Conservation (phyloP, 2,329 filamentous ascomycete species). For the Colletotrichum chlorophyti region DNA sequence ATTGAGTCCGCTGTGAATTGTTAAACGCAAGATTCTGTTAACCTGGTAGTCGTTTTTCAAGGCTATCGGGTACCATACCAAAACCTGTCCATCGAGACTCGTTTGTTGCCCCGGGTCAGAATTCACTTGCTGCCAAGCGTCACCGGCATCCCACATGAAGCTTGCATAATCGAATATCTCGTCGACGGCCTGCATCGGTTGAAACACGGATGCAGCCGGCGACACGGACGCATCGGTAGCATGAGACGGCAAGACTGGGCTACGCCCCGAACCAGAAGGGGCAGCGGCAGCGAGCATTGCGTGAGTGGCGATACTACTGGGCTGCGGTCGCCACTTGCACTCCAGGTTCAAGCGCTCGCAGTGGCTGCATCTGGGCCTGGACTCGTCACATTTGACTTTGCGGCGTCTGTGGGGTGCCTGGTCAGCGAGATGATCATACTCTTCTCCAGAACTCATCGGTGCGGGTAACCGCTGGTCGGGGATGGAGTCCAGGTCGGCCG, state of each 20-base stretch:
- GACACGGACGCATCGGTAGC: slow-evolving; percentile 35
- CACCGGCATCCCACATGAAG: slow-evolving; percentile 53
- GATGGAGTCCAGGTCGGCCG: neutral
- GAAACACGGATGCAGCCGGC: slow-evolving; percentile 34
- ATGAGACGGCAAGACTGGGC: slow-evolving; percentile 32
- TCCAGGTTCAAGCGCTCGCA: slow-evolving; percentile 60
- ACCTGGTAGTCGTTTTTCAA: neutral
- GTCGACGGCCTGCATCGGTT: slow-evolving; percentile 42
- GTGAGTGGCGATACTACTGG: slow-evolving; percentile 1
- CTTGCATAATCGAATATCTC: slow-evolving; percentile 55
- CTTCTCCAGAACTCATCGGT: neutral
- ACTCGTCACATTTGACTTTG: slow-evolving; percentile 63
- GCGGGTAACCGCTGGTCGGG: neutral
- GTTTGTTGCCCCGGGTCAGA: slow-evolving; percentile 25
- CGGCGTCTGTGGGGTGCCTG: slow-evolving; percentile 44
- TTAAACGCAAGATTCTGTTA: neutral
- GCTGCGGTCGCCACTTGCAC: slow-evolving; percentile 54
- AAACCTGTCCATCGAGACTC: slow-evolving; percentile 9
- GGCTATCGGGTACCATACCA: neutral
- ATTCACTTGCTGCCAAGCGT: slow-evolving; percentile 40
- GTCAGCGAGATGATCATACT: neutral
- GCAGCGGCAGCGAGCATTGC: slow-evolving; percentile 31
- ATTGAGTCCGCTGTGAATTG: neutral
- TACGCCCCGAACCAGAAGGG: slow-evolving; percentile 31
- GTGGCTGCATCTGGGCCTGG: slow-evolving; percentile 57